Base-by-base conservation (phyloP, 495 filamentous ascomycete genomes). In the Talaromyces ruber region DNA sequence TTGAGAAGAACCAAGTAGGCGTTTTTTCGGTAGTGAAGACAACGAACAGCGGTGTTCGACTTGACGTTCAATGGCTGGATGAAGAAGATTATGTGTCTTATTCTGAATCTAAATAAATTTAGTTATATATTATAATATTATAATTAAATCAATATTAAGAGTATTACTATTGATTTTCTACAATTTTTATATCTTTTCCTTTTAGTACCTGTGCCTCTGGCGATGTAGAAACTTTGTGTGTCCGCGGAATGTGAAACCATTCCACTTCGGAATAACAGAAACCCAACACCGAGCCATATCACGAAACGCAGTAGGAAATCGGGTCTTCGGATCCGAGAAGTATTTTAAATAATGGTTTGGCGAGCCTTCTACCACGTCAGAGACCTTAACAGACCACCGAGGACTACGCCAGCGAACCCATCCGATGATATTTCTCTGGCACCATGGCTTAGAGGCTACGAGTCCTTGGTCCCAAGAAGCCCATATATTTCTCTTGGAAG, bases 401-500 rank as follows among this genome's bases (percentile, higher is more conserved):
- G 65, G 58, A 4, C 62, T 65, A 29, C 25, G 47, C 21, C 62
- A 21, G 21, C 69, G 67, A 14, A 61, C 55, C 69, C 66, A 71
- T 62, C 61, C 57, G 28, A 67, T 37, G 11, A 68, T 62, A 55
- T 69, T 71, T 7, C 64, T 61, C 61, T 71, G 64, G 18, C 45
- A 55, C 67, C 69, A 70, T 2, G 25, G n/a, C 0, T 63, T 64
- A 67, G 66, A 68, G 5, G 54, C 52, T 24, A 5, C 6, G 7
- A 70, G n/a, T 2, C 69, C 65, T 6, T 61, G n/a, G 29, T 71
- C 60, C 69, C 69, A 71, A 58, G 63, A 71, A 26, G 69, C 69
- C 67, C 69, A 71, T 11, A 71, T 34, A 24, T 70, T 69, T 53
- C 60, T 65, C 43, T 71, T 65, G 0, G 64, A 66, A 1, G 60